Evolutionary conservation across 2,329 filamentous ascomycete genomes (phyloP).

Genomic region (Curvularia sp.): DNA sequence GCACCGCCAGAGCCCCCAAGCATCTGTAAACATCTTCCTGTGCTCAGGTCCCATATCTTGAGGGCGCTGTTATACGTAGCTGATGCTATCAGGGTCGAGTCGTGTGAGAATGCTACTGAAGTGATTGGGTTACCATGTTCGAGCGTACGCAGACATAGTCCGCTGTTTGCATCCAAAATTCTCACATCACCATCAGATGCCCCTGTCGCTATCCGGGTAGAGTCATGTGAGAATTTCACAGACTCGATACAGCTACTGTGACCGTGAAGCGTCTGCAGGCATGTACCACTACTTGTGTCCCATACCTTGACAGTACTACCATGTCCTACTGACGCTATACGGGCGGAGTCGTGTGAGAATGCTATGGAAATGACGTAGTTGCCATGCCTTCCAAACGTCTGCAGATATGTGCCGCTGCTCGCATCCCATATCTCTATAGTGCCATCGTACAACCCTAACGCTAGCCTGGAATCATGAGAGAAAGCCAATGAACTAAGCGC

Average conservation of each 20-base stretch:
- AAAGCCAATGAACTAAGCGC: no score
- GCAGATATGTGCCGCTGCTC: no score
- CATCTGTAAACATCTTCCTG: not conserved
- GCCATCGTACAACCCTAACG: no score
- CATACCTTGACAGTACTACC: not conserved
- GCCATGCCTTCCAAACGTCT: no score
- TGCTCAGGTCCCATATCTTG: not conserved
- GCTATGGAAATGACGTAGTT: not conserved
- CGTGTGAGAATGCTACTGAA: not conserved
- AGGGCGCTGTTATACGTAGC: not conserved
- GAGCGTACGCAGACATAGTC: not conserved
- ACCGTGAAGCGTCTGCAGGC: not conserved
- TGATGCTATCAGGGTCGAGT: not conserved
- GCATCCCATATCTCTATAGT: no score
- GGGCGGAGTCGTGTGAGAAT: not conserved
- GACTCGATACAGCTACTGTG: no score
- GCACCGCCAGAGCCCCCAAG: no score
- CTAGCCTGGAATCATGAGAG: not conserved
- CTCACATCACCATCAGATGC: no score
- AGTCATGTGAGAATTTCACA: conserved; percentile 1
- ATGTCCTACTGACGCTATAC: not conserved
- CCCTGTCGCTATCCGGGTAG: not conserved
- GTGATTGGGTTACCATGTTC: no score
- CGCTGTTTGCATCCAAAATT: not conserved
- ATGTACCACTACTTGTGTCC: not conserved